Base-by-base conservation (phyloP, 805 yeast genomes). In the Suhomyces vadensis region DNA sequence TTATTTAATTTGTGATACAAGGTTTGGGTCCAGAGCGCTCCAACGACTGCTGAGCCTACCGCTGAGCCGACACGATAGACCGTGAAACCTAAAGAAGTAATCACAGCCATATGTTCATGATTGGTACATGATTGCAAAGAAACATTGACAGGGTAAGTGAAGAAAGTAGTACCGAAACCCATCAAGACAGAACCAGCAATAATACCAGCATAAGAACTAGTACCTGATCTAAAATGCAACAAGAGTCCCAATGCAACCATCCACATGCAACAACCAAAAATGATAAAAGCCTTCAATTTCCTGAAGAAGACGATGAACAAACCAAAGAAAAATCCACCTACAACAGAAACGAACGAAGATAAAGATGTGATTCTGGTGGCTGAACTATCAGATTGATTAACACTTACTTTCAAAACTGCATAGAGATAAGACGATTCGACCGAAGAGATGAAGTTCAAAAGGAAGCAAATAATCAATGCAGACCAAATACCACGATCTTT, bases 1-100 rank as follows among this genome's bases (percentile, higher is more conserved):
- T 81, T 84, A 24, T 86, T 64, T 49, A 87, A 42, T 31, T 46
- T 41, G 2, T 19, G 8, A 44, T 42, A 48, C 33, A 52, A 42
- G 4, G 22, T 14, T 31, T 48, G 48, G n/a, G 53, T 51, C 60
- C 60, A 55, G 25, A 54, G 45, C 10, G 60, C 60, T 44, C 58
- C 60, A 26, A 53, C 49, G 31, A 54, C 39, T 20, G 57, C 46
- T 13, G 55, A 46, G 16, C 58, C 58, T 24, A 52, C 47, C n/a
- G 58, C 53, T 9, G 50, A 44, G 31, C 60, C 60, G 33, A 55
- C 41, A 27, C 53, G 45, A 50, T 46, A 54, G 29, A 46, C 38
- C 9, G 52, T 45, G 39, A 47, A 48, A 24, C 50, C 49, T 35
- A 51, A 35, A 3, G 52, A 49, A 31, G 49, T 46, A 20, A 54